phyloP scores from a whole-genome alignment of 768 basidiomycete species.

The Saitozyma sp. region DNA sequence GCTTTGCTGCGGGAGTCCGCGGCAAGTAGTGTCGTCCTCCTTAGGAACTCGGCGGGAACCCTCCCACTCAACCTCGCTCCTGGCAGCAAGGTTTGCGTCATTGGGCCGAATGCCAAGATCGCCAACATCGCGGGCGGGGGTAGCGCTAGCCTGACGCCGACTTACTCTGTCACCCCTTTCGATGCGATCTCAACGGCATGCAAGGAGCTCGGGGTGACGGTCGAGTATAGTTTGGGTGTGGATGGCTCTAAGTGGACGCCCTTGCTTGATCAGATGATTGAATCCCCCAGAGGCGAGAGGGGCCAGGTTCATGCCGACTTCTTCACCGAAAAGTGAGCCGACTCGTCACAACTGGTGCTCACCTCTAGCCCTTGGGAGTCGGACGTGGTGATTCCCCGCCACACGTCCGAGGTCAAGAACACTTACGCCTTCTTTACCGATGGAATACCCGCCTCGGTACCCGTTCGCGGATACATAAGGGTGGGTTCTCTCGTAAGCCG shows the following conservation, averaged over 20 bases:
- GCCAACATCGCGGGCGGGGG: conserved; percentile 62
- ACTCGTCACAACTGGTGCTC: background rate
- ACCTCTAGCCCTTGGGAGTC: conserved; percentile 5
- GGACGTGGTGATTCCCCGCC: conserved; percentile 9
- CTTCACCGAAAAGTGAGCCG: conserved; percentile 29
- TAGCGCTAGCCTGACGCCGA: conserved; percentile 67
- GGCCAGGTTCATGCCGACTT: conserved; percentile 32
- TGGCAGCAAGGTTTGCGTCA: conserved; percentile 61
- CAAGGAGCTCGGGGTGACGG: conserved; percentile 37
- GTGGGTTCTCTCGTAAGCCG: too few relatives aligned
- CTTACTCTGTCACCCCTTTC: conserved; percentile 66
- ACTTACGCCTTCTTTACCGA: conserved; percentile 27
- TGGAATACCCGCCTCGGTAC: conserved; percentile 29
- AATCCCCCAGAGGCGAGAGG: conserved; percentile 40
- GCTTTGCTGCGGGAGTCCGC: conserved; percentile 59
- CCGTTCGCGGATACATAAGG: conserved; percentile 34
- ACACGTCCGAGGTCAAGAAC: conserved; percentile 13
- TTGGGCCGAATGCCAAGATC: conserved; percentile 63
- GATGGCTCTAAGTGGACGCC: conserved; percentile 54
- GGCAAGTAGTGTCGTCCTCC: conserved; percentile 63
- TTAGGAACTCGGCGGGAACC: conserved; percentile 65
- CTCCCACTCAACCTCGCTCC: conserved; percentile 55
- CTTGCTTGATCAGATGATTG: conserved; percentile 47
- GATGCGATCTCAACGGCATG: conserved; percentile 59
- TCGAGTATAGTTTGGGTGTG: conserved; percentile 59